phyloP scores from a whole-genome alignment of 148 eudicot species.

The Beta vulgaris region DNA sequence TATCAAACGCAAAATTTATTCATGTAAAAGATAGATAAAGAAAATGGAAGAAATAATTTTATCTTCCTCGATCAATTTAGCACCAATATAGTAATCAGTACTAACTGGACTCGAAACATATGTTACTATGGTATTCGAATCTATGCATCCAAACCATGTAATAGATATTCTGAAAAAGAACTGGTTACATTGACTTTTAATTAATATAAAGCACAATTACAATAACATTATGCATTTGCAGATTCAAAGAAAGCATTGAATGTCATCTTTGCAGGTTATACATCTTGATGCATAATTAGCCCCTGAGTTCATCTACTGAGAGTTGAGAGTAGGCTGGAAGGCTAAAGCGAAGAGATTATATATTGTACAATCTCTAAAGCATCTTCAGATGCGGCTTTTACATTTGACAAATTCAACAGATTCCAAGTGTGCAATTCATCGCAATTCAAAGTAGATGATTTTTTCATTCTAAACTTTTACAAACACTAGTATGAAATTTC shows the following conservation, averaged over 20 bases:
- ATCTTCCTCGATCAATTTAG: slow-evolving; percentile 4
- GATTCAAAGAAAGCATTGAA: too few relatives aligned
- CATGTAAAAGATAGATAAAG: too few relatives aligned
- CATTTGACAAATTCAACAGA: background rate
- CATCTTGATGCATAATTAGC: too few relatives aligned
- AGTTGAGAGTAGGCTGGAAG: too few relatives aligned
- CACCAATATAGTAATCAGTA: background rate
- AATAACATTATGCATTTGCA: too few relatives aligned
- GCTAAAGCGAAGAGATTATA: too few relatives aligned
- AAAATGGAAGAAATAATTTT: slow-evolving; percentile 4
- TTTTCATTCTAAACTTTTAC: too few relatives aligned
- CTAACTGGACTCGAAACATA: background rate
- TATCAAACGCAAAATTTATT: slow-evolving; percentile 4
- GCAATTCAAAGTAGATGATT: too few relatives aligned
- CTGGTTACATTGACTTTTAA: background rate
- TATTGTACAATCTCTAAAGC: background rate
- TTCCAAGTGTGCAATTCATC: background rate
- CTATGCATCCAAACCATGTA: background rate
- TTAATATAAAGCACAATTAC: background rate
- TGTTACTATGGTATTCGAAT: background rate
- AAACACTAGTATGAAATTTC: background rate
- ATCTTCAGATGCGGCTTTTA: background rate
- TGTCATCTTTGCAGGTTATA: background rate
- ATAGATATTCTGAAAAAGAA: background rate
- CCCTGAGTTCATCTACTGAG: too few relatives aligned